Evolutionary conservation across 2,329 filamentous ascomycete species (phyloP).

Genomic region (Mycosphaerelloides madeirae): DNA sequence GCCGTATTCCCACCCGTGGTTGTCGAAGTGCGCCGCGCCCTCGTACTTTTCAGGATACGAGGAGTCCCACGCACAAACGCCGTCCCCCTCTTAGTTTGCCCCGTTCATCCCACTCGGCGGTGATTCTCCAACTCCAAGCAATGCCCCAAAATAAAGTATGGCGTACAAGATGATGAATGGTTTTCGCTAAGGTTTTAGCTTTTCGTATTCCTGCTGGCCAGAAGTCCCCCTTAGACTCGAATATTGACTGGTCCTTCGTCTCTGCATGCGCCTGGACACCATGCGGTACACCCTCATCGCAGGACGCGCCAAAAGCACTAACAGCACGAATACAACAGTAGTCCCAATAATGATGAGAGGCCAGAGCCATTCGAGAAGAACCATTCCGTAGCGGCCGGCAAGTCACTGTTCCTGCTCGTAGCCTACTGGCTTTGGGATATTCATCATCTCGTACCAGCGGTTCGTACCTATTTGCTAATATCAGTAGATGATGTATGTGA

Average conservation of each 20-base stretch:
- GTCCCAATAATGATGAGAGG: slow-evolving; percentile 13
- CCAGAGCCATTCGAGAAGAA: slow-evolving; percentile 17
- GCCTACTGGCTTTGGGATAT: slow-evolving; percentile 75
- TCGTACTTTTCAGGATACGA: too few relatives aligned
- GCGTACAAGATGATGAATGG: too few relatives aligned
- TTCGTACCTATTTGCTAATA: slow-evolving; percentile 60
- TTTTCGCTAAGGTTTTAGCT: too few relatives aligned
- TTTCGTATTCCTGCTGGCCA: too few relatives aligned
- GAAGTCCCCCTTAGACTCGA: too few relatives aligned
- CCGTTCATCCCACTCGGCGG: too few relatives aligned
- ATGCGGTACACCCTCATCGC: slow-evolving; percentile 2
- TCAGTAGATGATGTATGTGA: slow-evolving; percentile 1
- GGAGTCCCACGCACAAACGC: too few relatives aligned
- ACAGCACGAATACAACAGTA: slow-evolving; percentile 8
- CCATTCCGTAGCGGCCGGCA: slow-evolving; percentile 19
- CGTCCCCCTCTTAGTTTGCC: too few relatives aligned
- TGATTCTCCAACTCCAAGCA: neutral
- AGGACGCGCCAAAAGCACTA: slow-evolving; percentile 13
- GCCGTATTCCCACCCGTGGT: too few relatives aligned
- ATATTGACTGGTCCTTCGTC: neutral
- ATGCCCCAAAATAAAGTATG: neutral
- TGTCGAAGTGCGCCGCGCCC: too few relatives aligned
- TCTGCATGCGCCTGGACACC: neutral
- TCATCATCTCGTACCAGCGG: slow-evolving; percentile 78
- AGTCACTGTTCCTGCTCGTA: slow-evolving; percentile 57